Percentiles rank a stretch among this genome's conserved stretches.
phyloP scores from a whole-genome alignment of 148 eudicot species.

The Simmondsia chinensis region DNA sequence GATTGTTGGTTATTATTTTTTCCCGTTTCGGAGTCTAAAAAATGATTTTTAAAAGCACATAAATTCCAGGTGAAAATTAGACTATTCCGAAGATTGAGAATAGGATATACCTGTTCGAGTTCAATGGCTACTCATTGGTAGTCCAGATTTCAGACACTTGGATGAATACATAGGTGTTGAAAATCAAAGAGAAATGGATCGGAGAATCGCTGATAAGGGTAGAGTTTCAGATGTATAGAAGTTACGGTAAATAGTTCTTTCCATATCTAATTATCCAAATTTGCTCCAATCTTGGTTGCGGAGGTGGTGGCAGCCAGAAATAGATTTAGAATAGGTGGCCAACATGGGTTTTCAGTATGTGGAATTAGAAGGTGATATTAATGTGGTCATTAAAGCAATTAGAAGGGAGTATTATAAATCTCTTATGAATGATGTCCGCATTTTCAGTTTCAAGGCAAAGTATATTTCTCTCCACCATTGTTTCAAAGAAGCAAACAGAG shows the following conservation, averaged over 20 bases:
- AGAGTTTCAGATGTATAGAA: slow-evolving; percentile 79
- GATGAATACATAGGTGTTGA: slow-evolving; percentile 83
- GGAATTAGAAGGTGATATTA: no score
- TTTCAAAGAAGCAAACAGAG: no score
- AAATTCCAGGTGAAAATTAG: slow-evolving; percentile 42
- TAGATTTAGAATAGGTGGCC: no score
- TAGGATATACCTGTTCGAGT: slow-evolving; percentile 74
- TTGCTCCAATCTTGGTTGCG: no score
- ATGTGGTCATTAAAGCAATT: no score
- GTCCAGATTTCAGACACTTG: slow-evolving; percentile 73
- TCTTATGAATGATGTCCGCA: no score
- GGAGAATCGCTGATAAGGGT: slow-evolving; percentile 79
- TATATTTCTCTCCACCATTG: no score
- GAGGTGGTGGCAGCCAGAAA: no score
- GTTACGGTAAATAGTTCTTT: slow-evolving; percentile 81
- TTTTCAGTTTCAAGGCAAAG: no score
- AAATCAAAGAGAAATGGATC: slow-evolving; percentile 43
- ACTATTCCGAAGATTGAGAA: slow-evolving; percentile 40
- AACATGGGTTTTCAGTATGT: no score
- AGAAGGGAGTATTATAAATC: no score
- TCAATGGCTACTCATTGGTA: slow-evolving; percentile 52
- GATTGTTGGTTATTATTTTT: slow-evolving; percentile 44
- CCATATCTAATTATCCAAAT: slow-evolving; percentile 74
- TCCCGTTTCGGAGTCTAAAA: slow-evolving; percentile 64
- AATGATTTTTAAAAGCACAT: slow-evolving; percentile 61